Percentiles rank a stretch among this genome's conserved stretches.
phyloP scores from a whole-genome alignment of 176 grass and related monocot genomes.

The Rhipidocladum racemiflorum region DNA sequence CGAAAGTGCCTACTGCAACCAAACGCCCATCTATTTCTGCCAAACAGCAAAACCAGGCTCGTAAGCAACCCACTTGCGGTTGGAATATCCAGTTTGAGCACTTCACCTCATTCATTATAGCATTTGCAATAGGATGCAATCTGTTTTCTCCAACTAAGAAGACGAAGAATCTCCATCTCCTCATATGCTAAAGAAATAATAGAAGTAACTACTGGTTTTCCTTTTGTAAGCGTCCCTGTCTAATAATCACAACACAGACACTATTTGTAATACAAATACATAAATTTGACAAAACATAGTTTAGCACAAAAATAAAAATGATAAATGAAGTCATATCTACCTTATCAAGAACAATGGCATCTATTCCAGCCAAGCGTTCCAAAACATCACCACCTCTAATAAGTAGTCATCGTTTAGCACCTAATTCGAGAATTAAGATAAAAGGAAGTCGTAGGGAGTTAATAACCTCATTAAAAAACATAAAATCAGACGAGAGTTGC shows the following conservation, averaged over 20 bases:
- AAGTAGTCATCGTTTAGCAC: conserved; percentile 89
- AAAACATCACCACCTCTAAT: conserved; percentile 98
- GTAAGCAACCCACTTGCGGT: conserved; percentile 73
- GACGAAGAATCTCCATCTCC: conserved; percentile 57
- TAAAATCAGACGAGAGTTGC: background rate
- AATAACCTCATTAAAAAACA: conserved; percentile 10
- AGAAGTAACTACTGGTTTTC: conserved; percentile 84
- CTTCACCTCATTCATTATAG: conserved; percentile 76
- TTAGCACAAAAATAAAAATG: background rate
- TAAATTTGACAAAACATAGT: conserved; percentile 4
- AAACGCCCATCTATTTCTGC: conserved; percentile 86
- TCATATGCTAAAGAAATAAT: conserved; percentile 70
- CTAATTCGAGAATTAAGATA: conserved; percentile 48
- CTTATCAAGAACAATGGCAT: conserved; percentile 85
- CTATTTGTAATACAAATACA: background rate
- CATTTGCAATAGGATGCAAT: conserved; percentile 92
- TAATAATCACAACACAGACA: conserved; percentile 23
- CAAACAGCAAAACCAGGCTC: conserved; percentile 87
- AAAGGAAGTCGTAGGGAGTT: background rate
- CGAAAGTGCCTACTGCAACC: conserved; percentile 78
- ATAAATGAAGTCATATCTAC: conserved; percentile 38
- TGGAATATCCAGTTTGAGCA: conserved; percentile 63
- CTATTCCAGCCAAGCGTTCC: conserved; percentile 74
- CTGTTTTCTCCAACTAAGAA: conserved; percentile 92
- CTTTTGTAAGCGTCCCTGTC: conserved; percentile 92